Percentiles rank a stretch among this genome's conserved stretches.
Conservation (phyloP, 148 eudicot species). For the Limonium bicolor region DNA sequence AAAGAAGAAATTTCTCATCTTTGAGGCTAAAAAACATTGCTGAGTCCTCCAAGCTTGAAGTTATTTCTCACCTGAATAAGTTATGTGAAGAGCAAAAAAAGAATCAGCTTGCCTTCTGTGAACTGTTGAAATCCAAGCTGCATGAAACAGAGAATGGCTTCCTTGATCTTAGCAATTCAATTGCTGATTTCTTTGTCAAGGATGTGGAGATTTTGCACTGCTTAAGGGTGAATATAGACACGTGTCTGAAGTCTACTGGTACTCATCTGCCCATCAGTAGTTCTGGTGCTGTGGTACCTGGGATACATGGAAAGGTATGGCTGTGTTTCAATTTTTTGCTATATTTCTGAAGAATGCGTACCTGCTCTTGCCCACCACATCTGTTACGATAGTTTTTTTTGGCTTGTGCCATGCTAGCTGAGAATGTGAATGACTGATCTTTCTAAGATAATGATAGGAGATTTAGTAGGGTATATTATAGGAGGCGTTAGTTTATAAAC, state of each 20-base stretch:
- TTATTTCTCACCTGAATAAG: slow-evolving; percentile 43
- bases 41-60: slow-evolving; percentile 53
- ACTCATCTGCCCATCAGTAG: slow-evolving; percentile 15
- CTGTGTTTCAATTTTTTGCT: too few species aligned
- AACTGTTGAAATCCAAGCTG: slow-evolving; percentile 24
- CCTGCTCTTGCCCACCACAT: too few species aligned
- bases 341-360: too few species aligned
- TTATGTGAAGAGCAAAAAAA: slow-evolving; percentile 52
- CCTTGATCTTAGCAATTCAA: slow-evolving; percentile 19
- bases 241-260: slow-evolving; percentile 25
- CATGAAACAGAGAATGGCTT: slow-evolving; percentile 32
- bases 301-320: slow-evolving; percentile 43
- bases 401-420: too few species aligned
- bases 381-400: too few species aligned
- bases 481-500: too few species aligned
- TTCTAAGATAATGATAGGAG: too few species aligned
- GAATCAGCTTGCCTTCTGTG: slow-evolving; percentile 33
- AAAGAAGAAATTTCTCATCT: slow-evolving; percentile 32
- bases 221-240: slow-evolving; percentile 25
- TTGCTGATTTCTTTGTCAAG: slow-evolving; percentile 34
- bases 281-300: slow-evolving; percentile 17
- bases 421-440: too few species aligned
- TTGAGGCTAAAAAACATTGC: slow-evolving; percentile 47
- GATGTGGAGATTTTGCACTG: slow-evolving; percentile 42
- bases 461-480: too few species aligned